Base-by-base conservation (phyloP, 306 rosid species). In the Macrotyloma uniflorum region DNA sequence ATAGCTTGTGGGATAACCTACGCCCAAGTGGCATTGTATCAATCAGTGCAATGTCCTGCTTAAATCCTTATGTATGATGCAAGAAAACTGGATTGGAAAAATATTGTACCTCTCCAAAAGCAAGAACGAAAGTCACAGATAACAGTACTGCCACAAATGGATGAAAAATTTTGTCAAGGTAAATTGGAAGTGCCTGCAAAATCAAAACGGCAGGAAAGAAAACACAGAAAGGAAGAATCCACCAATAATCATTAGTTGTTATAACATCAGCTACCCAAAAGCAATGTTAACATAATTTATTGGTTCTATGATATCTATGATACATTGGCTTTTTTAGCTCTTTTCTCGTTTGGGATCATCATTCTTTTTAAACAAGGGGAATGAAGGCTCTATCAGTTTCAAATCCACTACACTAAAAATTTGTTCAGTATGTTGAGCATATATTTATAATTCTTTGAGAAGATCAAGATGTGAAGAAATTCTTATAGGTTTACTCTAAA, bases 1-100 rank as follows among this genome's bases (percentile, higher is more conserved):
- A 93, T 86, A 68, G 98, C 97, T 89, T 93, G 98, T 23, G 98
- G 98, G 68, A 93, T 93, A 79, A 93, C 74, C 98, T 90, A 86
- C 30, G 40, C 74, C 78, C 85, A 84, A 50, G 42, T 35, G 40
- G 35, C 47, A 81, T 49, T 9, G 46, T 49, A 66, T 22, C 53
- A 70, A 74, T 90, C 70, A 85, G 75, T 71, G 70, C 24, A 72
- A 49, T 45, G 43, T 75, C 68, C 33, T 36, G 68, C 43, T 42
- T 72, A 42, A 49, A 22, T 40, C 65, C 20, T 22, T 79, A 68
- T 65, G 35, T 50, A 59, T 23, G 36, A n/a, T 19, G 30, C 73
- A 40, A 33, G 23, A 32, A 47, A 38, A 33, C 73, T 12, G 22
- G 74, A 78, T 49, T 24, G 19, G 26, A 76, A 63, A 82, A 63